These are phyloP conservation scores for Ophiocordyceps polyrhachis-furcata DNA, from an alignment of 2,329 filamentous ascomycete genomes.

Conservation along the genomic window DNA sequence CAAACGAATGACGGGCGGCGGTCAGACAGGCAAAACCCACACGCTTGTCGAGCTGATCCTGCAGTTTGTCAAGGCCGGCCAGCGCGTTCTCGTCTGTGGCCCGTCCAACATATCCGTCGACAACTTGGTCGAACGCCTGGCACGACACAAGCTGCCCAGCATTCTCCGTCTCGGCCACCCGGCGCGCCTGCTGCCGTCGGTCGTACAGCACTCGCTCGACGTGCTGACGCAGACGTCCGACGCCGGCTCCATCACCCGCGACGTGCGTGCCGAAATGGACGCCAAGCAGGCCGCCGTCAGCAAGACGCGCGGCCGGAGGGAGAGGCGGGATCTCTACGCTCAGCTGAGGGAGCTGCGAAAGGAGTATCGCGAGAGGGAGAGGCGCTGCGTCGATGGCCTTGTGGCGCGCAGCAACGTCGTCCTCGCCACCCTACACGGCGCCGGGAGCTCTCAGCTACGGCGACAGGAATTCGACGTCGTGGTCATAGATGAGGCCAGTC, in stretches of 20 bases:
- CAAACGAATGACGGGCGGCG: background rate
- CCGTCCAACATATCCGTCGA: conserved; percentile 96
- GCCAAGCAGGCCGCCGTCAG: conserved; percentile 73
- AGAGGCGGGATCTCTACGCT: conserved; percentile 63
- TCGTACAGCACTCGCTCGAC: conserved; percentile 78
- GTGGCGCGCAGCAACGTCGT: conserved; percentile 69
- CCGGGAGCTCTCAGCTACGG: conserved; percentile 67
- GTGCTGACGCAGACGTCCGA: conserved; percentile 81
- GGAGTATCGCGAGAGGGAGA: conserved; percentile 75
- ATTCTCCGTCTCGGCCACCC: conserved; percentile 87
- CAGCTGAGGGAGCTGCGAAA: conserved; percentile 74
- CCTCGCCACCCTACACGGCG: conserved; percentile 79
- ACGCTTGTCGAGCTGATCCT: conserved; percentile 88
- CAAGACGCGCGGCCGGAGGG: conserved; percentile 66
- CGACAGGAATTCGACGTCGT: conserved; percentile 79
- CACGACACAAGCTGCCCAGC: conserved; percentile 59
- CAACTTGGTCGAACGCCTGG: conserved; percentile 87
- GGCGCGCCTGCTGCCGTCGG: conserved; percentile 71
- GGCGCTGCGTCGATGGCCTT: conserved; percentile 58
- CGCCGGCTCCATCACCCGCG: conserved; percentile 72
- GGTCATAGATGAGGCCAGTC: conserved; percentile 88
- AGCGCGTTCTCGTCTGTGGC: conserved; percentile 77
- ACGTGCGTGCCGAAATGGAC: conserved; percentile 86
- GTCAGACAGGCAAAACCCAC: conserved; percentile 80
- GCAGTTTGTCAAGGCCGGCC: conserved; percentile 59